Percentiles rank a stretch among this genome's conserved stretches.
Conservation (phyloP, 1,139 yeast genomes). For the Candida buenavistaensis region DNA sequence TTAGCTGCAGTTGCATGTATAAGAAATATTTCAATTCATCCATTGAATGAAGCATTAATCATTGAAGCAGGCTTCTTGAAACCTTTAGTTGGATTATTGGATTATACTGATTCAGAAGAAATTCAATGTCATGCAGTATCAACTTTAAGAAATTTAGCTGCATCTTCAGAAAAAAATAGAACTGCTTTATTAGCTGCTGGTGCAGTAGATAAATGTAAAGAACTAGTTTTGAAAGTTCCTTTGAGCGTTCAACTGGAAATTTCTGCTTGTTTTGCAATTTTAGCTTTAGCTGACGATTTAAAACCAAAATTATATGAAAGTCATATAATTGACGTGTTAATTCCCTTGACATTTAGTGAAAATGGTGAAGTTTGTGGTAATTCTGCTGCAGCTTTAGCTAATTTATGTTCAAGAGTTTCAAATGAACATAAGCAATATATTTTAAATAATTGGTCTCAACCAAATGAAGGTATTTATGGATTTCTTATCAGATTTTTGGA, state of each 20-base stretch:
- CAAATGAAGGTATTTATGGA: slow-evolving; percentile 83
- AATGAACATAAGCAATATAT: slow-evolving; percentile 75
- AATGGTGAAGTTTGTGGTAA: slow-evolving; percentile 98
- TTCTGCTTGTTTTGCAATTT: slow-evolving; percentile 94
- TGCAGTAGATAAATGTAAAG: slow-evolving; percentile 92
- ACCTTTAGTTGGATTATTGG: slow-evolving; percentile 84
- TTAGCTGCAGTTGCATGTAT: slow-evolving; percentile 98
- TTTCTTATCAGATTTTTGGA: slow-evolving; percentile 79
- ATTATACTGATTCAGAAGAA: slow-evolving; percentile 87
- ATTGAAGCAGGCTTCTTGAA: slow-evolving; percentile 94
- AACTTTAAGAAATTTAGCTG: slow-evolving; percentile 92
- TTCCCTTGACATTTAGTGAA: slow-evolving; percentile 84
- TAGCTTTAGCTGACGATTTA: slow-evolving; percentile 94
- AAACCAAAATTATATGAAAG: slow-evolving; percentile 82
- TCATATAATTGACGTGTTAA: slow-evolving; percentile 83
- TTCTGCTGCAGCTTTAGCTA: slow-evolving; percentile 97
- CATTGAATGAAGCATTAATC: slow-evolving; percentile 90
- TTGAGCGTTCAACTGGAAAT: slow-evolving; percentile 92
- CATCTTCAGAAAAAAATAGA: slow-evolving; percentile 90
- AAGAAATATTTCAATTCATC: slow-evolving; percentile 94
- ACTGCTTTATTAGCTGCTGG: slow-evolving; percentile 92
- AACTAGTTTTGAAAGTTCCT: slow-evolving; percentile 80
- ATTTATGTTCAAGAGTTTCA: slow-evolving; percentile 82
- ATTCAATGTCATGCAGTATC: slow-evolving; percentile 98
- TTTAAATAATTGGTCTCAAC: slow-evolving; percentile 74